Conservation (phyloP, 2,329 filamentous ascomycete genomes). For the Epichloe brachyelytri region DNA sequence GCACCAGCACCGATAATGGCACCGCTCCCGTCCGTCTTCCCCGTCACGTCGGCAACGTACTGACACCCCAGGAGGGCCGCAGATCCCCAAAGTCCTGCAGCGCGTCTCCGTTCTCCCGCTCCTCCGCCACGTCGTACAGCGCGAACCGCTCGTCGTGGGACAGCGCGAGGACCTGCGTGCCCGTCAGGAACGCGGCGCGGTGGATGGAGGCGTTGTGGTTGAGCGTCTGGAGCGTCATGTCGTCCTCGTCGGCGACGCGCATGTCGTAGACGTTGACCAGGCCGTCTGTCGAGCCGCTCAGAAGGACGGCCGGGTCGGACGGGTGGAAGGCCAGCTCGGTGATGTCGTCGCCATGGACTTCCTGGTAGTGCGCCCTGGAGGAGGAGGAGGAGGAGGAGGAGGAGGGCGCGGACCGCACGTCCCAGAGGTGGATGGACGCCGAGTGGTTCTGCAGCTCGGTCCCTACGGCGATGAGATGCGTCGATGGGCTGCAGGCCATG, state of each 20-base stretch:
- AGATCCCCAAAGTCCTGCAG: constrained; percentile 54
- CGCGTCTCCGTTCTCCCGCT: constrained; percentile 44
- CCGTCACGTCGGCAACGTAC: constrained; percentile 57
- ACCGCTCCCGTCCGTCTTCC: constrained; percentile 43
- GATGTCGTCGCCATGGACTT: constrained; percentile 56
- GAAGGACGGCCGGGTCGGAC: constrained; percentile 43
- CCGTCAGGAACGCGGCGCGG: constrained; percentile 56
- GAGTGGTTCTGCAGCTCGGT: constrained; percentile 57
- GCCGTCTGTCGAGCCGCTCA: constrained; percentile 70
- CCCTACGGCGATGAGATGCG: constrained; percentile 54
- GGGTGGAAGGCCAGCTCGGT: constrained; percentile 50
- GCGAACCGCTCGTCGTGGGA: constrained; percentile 70
- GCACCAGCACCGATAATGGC: constrained; percentile 52
- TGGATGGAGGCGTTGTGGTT: constrained; percentile 67
- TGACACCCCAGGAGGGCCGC: constrained; percentile 53
- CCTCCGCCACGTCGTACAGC: constrained; percentile 56
- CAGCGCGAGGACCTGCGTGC: constrained; percentile 54
- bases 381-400: too few relatives aligned
- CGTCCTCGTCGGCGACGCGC: constrained; percentile 58
- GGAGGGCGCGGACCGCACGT: constrained; percentile 36
- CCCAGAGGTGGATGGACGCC: constrained; percentile 51
- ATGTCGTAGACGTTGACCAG: constrained; percentile 68
- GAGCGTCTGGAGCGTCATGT: constrained; percentile 63
- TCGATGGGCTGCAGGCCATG: constrained; percentile 44
- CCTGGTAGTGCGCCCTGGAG: constrained; percentile 42